Base-by-base conservation (phyloP, 1,284 basidiomycete species). In the Takashimella koratensis region DNA sequence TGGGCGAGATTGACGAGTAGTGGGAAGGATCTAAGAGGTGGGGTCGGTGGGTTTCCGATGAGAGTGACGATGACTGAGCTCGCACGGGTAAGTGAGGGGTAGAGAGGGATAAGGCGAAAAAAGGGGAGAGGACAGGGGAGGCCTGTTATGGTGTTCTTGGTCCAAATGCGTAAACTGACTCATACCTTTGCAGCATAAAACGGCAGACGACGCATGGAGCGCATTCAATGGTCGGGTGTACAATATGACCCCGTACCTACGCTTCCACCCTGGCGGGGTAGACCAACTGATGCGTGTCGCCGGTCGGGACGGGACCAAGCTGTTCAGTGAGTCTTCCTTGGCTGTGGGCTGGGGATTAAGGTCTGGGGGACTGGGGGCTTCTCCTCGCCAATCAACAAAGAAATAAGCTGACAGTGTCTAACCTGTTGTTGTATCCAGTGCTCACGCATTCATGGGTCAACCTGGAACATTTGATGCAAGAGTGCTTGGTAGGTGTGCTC, bases 271-370 rank as follows among this genome's bases (percentile, higher is more conserved):
- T 0, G 95, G 95, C 11, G 96, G 95, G 5, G 90, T 87, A 75
- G 86, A 86, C 63, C 91, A 98, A 70, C 79, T 98, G 41, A 89
- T 98, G 90, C 83, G 95, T n/a, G 88, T 88, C 13, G 95, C 95
- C 4, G 95, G 96, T 1, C 80, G 92, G 54, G 96, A 98, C 70
- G 94, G 94, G 12, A 92, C 91, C 1, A 87, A 91, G 67, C 79
- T 98, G 21, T 98, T 98, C 68, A 88, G 93, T 95, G 73, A 68
- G 81, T 68, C 11, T 10, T 21, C 16, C 47, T 2, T n/a, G n/a
- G n/a, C n/a, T n/a, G n/a, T n/a, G n/a, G 13, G 22, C 5, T 6
- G 48, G 3, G 2, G 23, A 13, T n/a, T n/a, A n/a, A n/a, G n/a
- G n/a, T n/a, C n/a, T n/a, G n/a, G n/a, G n/a, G n/a, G n/a, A n/a